Percentiles rank a stretch among this genome's conserved stretches.
Evolutionary conservation across 306 rosid genomes (phyloP).

Genomic region (Vicia sativa): DNA sequence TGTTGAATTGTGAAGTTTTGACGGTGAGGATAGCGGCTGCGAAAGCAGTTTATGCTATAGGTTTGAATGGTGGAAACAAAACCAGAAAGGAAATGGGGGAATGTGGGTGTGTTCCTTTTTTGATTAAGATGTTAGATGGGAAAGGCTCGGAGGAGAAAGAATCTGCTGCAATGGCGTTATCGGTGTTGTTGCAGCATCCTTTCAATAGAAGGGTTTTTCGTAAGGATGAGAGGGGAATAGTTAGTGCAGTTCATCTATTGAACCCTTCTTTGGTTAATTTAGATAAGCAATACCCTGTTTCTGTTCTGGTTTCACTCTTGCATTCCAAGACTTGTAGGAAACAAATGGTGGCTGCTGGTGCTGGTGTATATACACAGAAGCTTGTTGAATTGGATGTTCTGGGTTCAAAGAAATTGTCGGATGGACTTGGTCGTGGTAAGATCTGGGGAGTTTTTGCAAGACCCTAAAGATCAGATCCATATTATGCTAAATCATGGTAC

Average conservation of each 20-base stretch:
- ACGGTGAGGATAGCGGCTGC: slow-evolving; percentile 76
- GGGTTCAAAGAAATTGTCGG: slow-evolving; percentile 84
- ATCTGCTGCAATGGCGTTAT: slow-evolving; percentile 77
- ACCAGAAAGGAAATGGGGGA: slow-evolving; percentile 85
- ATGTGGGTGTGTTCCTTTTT: slow-evolving; percentile 57
- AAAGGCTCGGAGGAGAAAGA: slow-evolving; percentile 85
- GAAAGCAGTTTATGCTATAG: slow-evolving; percentile 65
- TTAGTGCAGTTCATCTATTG: slow-evolving; percentile 68
- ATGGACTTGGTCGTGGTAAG: slow-evolving; percentile 81
- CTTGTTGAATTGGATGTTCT: slow-evolving; percentile 72
- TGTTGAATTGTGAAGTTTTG: slow-evolving; percentile 67
- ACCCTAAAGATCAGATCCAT: slow-evolving; percentile 45
- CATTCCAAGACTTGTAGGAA: slow-evolving; percentile 75
- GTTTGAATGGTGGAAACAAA: slow-evolving; percentile 56
- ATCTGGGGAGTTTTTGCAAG: slow-evolving; percentile 91
- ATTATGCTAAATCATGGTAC: slow-evolving; percentile 34
- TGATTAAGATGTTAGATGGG: slow-evolving; percentile 89
- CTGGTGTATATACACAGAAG: slow-evolving; percentile 64
- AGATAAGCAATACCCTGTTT: slow-evolving; percentile 81
- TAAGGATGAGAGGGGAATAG: slow-evolving; percentile 70
- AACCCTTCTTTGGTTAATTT: slow-evolving; percentile 69
- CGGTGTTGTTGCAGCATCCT: slow-evolving; percentile 46
- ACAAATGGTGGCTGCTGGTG: slow-evolving; percentile 83
- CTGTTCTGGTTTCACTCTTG: slow-evolving; percentile 58
- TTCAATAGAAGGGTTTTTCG: slow-evolving; percentile 63